phyloP scores from a whole-genome alignment of 768 basidiomycete genomes.

The Mycena maculata region DNA sequence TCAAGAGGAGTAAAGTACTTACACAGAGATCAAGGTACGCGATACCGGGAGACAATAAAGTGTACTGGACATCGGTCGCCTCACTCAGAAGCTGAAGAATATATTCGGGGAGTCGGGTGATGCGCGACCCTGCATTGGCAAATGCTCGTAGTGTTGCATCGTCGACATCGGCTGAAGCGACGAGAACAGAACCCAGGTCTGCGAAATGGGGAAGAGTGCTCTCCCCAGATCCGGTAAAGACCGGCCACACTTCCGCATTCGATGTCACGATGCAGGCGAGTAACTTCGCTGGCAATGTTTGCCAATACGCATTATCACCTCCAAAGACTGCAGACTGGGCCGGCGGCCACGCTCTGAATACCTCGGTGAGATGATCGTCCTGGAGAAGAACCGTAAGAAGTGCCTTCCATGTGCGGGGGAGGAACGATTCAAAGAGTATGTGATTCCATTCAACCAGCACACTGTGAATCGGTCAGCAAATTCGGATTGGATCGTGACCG shows the following conservation, averaged over 20 bases:
- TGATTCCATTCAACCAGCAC: conserved; percentile 61
- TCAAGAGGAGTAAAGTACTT: conserved; percentile 20
- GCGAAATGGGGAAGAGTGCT: conserved; percentile 23
- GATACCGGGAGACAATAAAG: conserved; percentile 41
- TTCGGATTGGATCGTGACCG: neutral
- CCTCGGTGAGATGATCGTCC: conserved; percentile 35
- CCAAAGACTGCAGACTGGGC: conserved; percentile 42
- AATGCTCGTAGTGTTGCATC: conserved; percentile 43
- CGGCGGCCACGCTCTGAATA: conserved; percentile 57
- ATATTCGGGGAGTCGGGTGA: conserved; percentile 51
- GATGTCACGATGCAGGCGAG: conserved; percentile 42
- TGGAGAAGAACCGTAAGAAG: conserved; percentile 48
- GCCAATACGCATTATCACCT: conserved; percentile 57
- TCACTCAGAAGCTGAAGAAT: conserved; percentile 42
- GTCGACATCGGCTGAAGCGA: conserved; percentile 40
- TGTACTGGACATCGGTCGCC: conserved; percentile 6
- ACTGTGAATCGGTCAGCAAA: conserved; percentile 39
- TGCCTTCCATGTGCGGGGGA: conserved; percentile 57
- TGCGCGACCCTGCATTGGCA: conserved; percentile 46
- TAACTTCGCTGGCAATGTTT: conserved; percentile 45
- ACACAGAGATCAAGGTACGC: conserved; percentile 48
- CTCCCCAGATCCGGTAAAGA: conserved; percentile 28
- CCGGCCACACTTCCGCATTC: conserved; percentile 50
- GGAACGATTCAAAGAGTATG: conserved; percentile 55
- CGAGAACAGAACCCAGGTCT: conserved; percentile 36